These are phyloP conservation scores for Phoenix roebelenii DNA, from an alignment of 176 grass and related monocot genomes.

Conservation along the genomic window DNA sequence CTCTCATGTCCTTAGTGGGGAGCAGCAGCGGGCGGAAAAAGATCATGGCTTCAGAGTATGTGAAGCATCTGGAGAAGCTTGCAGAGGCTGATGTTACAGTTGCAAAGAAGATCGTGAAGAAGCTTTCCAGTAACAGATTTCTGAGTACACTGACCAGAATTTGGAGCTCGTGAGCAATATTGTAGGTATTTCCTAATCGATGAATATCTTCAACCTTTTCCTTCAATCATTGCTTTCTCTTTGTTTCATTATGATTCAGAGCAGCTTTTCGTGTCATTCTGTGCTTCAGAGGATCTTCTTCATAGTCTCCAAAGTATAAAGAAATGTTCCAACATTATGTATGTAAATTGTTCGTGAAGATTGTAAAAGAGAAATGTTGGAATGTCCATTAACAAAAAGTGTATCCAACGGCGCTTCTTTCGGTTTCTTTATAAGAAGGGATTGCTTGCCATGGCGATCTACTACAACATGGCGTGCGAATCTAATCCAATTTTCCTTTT, in stretches of 20 bases:
- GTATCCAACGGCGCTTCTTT: no score
- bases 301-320: no score
- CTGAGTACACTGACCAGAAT: conserved; percentile 72
- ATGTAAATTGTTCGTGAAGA: no score
- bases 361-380: no score
- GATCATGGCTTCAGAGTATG: conserved; percentile 58
- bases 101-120: conserved; percentile 84
- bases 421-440: no score
- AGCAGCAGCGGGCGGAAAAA: conserved; percentile 62
- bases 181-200: conserved; percentile 11
- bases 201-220: conserved; percentile 17
- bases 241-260: conserved; percentile 7
- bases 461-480: no score
- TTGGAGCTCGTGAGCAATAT: conserved; percentile 41
- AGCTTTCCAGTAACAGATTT: conserved; percentile 60
- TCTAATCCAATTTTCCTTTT: no score
- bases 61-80: conserved; percentile 61
- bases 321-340: no score
- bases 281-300: no score
- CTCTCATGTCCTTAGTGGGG: conserved; percentile 45
- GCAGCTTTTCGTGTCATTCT: not conserved
- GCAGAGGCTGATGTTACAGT: conserved; percentile 52
- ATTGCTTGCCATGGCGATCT: no score
- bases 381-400: no score
- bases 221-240: not conserved